phyloP scores from a whole-genome alignment of 1,139 yeast genomes.

The Schizosaccharomyces versatilis region DNA sequence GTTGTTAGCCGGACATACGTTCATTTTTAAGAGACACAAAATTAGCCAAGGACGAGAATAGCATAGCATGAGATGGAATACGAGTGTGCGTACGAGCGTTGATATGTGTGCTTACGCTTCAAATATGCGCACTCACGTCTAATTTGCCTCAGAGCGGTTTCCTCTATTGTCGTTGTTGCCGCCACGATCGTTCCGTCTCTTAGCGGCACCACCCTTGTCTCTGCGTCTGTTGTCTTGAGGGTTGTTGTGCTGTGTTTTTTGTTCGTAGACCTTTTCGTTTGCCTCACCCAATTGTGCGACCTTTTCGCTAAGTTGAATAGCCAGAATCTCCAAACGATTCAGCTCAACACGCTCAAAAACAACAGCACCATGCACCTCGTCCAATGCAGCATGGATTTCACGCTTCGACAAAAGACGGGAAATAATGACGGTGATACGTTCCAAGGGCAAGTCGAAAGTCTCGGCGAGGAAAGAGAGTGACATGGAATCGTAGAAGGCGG shows the following conservation, averaged over 20 bases:
- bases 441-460: slow-evolving; percentile 40
- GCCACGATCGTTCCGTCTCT: slow-evolving; percentile 1
- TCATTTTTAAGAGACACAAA: too few species aligned
- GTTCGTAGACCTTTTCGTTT: slow-evolving; percentile 28
- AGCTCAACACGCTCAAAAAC: slow-evolving; percentile 58
- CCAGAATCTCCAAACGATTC: slow-evolving; percentile 70
- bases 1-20: too few species aligned
- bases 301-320: slow-evolving; percentile 71
- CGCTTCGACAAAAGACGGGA: slow-evolving; percentile 54
- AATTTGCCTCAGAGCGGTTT: too few species aligned
- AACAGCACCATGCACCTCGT: slow-evolving; percentile 34
- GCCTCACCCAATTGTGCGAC: slow-evolving; percentile 60
- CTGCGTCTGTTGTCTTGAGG: slow-evolving; percentile 3
- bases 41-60: too few species aligned
- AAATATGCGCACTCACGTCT: too few species aligned
- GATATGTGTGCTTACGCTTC: too few species aligned
- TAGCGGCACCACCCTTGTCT: not conserved
- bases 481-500: slow-evolving; percentile 50
- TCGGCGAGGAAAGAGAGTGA: slow-evolving; percentile 45
- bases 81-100: too few species aligned
- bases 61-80: too few species aligned
- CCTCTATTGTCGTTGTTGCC: not conserved
- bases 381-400: slow-evolving; percentile 51
- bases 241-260: slow-evolving; percentile 1
- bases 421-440: slow-evolving; percentile 38